These are phyloP conservation scores for Saccharomycopsis crataegensis DNA, from an alignment of 1,139 yeast genomes.

Conservation along the genomic window DNA sequence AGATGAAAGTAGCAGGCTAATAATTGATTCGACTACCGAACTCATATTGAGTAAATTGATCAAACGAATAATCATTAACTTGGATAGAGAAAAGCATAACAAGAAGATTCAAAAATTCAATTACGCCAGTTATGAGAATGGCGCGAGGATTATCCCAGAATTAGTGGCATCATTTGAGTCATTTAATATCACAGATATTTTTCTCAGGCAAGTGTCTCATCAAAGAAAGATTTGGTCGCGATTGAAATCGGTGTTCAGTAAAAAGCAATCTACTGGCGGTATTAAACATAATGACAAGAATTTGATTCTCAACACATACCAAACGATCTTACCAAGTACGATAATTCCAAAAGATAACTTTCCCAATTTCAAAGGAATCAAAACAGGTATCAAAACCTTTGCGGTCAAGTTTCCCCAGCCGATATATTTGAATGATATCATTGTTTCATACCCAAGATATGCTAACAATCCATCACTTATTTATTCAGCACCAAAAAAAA, in stretches of 20 bases:
- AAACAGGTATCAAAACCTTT: conserved; percentile 19
- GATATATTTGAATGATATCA: conserved; percentile 13
- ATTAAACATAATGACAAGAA: neutral
- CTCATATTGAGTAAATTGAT: conserved; percentile 7
- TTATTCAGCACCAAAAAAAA: conserved; percentile 18
- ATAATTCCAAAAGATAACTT: conserved; percentile 16
- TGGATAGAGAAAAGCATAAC: neutral
- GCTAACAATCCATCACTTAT: conserved; percentile 9
- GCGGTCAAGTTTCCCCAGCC: conserved; percentile 16
- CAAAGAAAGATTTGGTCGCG: neutral
- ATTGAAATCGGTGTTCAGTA: neutral
- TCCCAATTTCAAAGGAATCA: neutral
- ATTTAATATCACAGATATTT: conserved; percentile 16
- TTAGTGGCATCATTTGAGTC: conserved; percentile 11
- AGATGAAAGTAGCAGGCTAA: conserved; percentile 1
- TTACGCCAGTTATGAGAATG: conserved; percentile 19
- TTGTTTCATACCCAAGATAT: conserved; percentile 15
- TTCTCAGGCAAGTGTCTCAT: neutral
- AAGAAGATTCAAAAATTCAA: conserved; percentile 6
- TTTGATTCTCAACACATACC: conserved; percentile 16
- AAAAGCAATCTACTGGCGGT: neutral
- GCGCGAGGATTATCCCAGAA: conserved; percentile 16
- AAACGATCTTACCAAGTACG: conserved; percentile 10
- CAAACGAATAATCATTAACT: conserved; percentile 1
- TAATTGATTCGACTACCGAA: conserved; percentile 16